phyloP scores from a whole-genome alignment of 345 rosid genomes.

The Euclidium syriacum region DNA sequence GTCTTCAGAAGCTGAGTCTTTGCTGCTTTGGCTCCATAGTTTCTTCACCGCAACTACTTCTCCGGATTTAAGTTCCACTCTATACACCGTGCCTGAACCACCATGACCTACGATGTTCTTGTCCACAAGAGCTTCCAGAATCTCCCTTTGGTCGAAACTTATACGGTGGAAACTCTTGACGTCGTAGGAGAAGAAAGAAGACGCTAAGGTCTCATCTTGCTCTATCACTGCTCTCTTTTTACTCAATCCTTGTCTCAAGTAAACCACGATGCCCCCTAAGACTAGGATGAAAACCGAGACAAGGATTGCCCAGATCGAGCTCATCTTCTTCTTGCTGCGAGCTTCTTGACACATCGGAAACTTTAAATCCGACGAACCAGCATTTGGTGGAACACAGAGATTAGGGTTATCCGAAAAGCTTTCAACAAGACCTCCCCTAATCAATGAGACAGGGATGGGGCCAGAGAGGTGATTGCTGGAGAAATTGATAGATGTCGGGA shows the following conservation, averaged over 20 bases:
- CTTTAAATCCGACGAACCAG: conserved; percentile 38
- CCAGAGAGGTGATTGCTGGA: conserved; percentile 79
- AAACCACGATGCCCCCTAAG: conserved; percentile 53
- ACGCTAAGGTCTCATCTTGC: conserved; percentile 49
- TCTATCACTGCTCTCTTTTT: conserved; percentile 44
- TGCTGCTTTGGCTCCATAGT: conserved; percentile 54
- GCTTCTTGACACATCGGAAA: conserved; percentile 57
- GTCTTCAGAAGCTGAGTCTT: conserved; percentile 52
- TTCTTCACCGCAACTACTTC: conserved; percentile 88
- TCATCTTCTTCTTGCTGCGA: conserved; percentile 41
- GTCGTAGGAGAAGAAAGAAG: conserved; percentile 67
- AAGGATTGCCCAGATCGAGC: conserved; percentile 56
- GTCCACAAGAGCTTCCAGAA: conserved; percentile 60
- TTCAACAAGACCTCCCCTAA: conserved; percentile 64
- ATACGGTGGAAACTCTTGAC: conserved; percentile 83
- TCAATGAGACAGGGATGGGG: conserved; percentile 67
- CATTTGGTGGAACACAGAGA: conserved; percentile 58
- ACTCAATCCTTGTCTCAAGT: conserved; percentile 46
- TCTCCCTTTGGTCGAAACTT: conserved; percentile 66
- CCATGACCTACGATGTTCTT: conserved; percentile 89
- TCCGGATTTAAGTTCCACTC: conserved; percentile 48
- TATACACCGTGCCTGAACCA: conserved; percentile 82
- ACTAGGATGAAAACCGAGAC: conserved; percentile 46
- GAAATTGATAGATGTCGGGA: conserved; percentile 75
- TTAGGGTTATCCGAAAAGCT: conserved; percentile 83